These are phyloP conservation scores for Penicillium brevicompactum DNA, from an alignment of 2,329 filamentous ascomycete genomes.

Conservation along the genomic window DNA sequence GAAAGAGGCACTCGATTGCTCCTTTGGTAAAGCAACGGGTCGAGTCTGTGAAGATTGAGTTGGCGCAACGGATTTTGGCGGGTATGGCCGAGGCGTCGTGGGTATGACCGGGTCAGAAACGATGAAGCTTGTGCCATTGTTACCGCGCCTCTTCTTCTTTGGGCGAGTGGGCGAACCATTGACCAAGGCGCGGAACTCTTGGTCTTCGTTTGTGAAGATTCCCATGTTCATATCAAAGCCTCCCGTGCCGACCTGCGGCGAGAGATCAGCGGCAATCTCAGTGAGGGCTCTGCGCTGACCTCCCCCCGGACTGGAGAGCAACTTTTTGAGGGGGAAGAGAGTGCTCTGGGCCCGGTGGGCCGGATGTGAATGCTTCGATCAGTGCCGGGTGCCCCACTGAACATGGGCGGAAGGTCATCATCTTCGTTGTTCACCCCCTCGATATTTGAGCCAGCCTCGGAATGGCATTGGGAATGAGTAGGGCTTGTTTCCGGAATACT, in stretches of 20 bases:
- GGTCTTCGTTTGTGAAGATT: constrained; percentile 44
- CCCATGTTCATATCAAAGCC: constrained; percentile 39
- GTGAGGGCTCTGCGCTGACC: constrained; percentile 41
- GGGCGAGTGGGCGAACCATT: constrained; percentile 36
- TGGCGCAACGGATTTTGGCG: constrained; percentile 18
- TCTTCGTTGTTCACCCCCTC: constrained; percentile 37
- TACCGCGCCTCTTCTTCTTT: constrained; percentile 41
- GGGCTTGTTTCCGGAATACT: constrained; percentile 45
- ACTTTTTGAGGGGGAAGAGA: constrained; percentile 31
- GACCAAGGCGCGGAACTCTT: constrained; percentile 39
- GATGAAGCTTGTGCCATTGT: constrained; percentile 33
- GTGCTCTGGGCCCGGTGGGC: constrained; percentile 19
- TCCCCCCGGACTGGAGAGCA: constrained; percentile 43
- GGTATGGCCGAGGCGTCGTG: constrained; percentile 26
- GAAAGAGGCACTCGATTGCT: constrained; percentile 16
- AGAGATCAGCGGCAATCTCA: constrained; percentile 46
- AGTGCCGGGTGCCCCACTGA: constrained; percentile 17
- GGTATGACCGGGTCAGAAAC: constrained; percentile 33
- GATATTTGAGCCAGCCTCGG: constrained; percentile 25
- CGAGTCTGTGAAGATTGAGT: constrained; percentile 14
- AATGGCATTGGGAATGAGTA: constrained; percentile 26
- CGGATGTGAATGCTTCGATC: constrained; percentile 23
- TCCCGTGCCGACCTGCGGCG: constrained; percentile 38
- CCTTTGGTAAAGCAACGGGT: constrained; percentile 12
- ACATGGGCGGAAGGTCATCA: constrained; percentile 40